phyloP scores from a whole-genome alignment of 2,329 filamentous ascomycete genomes.

The Pseudocercospora cruenta region DNA sequence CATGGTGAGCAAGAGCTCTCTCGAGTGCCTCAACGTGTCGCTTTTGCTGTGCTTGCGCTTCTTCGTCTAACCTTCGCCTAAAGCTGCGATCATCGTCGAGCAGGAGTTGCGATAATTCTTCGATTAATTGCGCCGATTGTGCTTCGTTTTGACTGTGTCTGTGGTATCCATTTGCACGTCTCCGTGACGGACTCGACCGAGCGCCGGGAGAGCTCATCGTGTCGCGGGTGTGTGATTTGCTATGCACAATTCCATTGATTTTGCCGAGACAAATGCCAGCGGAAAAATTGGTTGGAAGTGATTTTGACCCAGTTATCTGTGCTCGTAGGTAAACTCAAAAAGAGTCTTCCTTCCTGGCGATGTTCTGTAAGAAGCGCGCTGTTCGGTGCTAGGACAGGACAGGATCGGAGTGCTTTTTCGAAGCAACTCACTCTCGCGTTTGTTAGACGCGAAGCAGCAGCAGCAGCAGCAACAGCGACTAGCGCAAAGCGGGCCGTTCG shows the following conservation, averaged over 20 bases:
- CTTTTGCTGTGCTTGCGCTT: conserved; percentile 22
- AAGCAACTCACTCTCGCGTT: not conserved
- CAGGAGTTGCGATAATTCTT: conserved; percentile 23
- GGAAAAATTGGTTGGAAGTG: not conserved
- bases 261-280: not conserved
- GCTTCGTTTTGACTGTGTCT: conserved; percentile 11
- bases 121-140: conserved; percentile 15
- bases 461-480: not conserved
- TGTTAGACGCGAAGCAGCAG: not conserved
- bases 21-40: conserved; percentile 27
- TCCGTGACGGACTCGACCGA: conserved; percentile 21
- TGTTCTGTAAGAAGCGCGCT: not conserved
- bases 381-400: not conserved
- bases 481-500: not conserved
- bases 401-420: not conserved
- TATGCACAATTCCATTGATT: not conserved
- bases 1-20: conserved; percentile 23
- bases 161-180: conserved; percentile 15
- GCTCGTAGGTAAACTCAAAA: not conserved
- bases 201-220: conserved; percentile 26
- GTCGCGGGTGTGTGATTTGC: not conserved
- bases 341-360: not conserved
- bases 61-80: conserved; percentile 25
- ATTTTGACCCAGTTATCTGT: not conserved
- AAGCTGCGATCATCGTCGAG: conserved; percentile 24